Evolutionary conservation across 1,139 yeast species (phyloP).

Genomic region (Hyphopichia pseudoburtonii): DNA sequence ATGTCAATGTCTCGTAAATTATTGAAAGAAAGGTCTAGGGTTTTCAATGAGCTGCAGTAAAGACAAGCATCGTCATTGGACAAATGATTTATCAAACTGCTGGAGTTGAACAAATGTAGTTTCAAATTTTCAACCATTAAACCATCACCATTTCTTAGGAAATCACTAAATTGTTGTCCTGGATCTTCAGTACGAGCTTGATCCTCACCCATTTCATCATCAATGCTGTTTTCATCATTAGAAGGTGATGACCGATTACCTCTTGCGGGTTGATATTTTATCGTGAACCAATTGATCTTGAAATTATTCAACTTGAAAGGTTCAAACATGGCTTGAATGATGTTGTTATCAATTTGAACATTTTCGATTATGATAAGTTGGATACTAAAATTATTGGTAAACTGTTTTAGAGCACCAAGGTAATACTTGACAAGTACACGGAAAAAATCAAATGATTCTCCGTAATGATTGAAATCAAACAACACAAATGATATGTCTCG

Average conservation of each 20-base stretch:
- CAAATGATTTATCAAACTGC: conserved; percentile 11
- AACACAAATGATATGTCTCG: conserved; percentile 16
- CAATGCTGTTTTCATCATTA: neutral
- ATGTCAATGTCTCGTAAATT: conserved; percentile 14
- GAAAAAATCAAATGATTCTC: neutral
- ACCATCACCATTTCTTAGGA: neutral
- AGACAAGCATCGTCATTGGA: conserved; percentile 8
- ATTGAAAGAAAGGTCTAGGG: conserved; percentile 25
- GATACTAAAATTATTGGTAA: conserved; percentile 11
- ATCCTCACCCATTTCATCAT: neutral
- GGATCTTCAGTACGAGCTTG: neutral
- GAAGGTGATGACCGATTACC: neutral
- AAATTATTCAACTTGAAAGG: conserved; percentile 7
- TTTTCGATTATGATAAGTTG: conserved; percentile 9
- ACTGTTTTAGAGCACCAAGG: conserved; percentile 8
- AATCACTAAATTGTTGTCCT: neutral
- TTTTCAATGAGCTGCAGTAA: conserved; percentile 10
- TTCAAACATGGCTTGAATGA: conserved; percentile 8
- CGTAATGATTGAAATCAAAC: conserved; percentile 3
- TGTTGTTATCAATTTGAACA: conserved; percentile 4
- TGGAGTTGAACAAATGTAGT: conserved; percentile 13
- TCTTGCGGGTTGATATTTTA: conserved; percentile 8
- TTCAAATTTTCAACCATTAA: conserved; percentile 9
- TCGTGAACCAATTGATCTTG: conserved; percentile 11
- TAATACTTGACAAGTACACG: conserved; percentile 1